Evolutionary conservation across 2,329 filamentous ascomycete species (phyloP), one percentile per base, ranked within the genome.

Genomic region (Apiospora kogelbergensis): DNA sequence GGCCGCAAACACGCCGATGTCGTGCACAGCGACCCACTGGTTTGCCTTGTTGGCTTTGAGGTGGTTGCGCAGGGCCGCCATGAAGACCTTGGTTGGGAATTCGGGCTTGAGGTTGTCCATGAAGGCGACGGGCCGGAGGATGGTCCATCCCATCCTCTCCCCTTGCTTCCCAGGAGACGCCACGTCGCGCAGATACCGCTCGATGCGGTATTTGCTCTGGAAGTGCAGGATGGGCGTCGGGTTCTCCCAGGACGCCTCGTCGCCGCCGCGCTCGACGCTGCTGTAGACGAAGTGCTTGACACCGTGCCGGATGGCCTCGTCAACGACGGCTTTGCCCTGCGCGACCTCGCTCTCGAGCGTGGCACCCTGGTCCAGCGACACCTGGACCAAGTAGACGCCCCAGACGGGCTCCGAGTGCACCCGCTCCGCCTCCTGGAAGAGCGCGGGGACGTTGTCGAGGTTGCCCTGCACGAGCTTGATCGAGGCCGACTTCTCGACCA

Each of bases 201-300:
- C 90, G 73, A 92, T 89, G 13, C 84, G 77, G 72, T 88, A 83
- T 76, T 92, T 92, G 73, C 78, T 83, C 69, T 83, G 82, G 76
- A 92, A 92, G 76, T 92, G 89, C 0, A 88, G 86, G 63, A 91
- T 82, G 0, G 81, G 74, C 0, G 89, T 91, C 0, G 84, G 80
- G 70, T 84, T 84, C 5, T 83, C 82, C 73, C 85, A 84, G 63
- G 83, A 85, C 6, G 82, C 82, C 2, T 78, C 78, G 26, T 80
- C 78, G 63, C 89, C 88, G 57, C 89, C 88, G 46, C 90, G 87
- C 71, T 92, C 90, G 33, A 91, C 88, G 67, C 84, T 88, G 40
- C 84, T 86, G 79, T 91, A 92, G 60, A 92, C 84, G 72, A 92
- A 90, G 74, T 89, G 85, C 69, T 83, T 80, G 46, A 91, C 86